These are phyloP conservation scores for Lachnellula hyalina DNA, from an alignment of 2,329 filamentous ascomycete genomes.

Conservation along the genomic window DNA sequence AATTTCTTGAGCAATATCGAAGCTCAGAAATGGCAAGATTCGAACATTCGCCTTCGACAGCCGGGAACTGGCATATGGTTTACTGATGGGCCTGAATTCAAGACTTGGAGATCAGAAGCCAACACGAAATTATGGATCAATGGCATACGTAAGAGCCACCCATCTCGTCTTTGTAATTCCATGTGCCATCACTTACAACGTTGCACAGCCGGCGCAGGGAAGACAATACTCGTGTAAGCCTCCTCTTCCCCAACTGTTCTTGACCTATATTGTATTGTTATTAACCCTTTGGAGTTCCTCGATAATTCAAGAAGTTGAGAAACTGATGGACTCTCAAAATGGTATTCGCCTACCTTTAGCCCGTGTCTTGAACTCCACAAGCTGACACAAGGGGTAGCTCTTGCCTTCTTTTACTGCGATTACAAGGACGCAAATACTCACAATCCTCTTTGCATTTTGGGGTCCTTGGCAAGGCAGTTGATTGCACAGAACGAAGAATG, in stretches of 20 bases:
- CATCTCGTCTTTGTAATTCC: neutral
- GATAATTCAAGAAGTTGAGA: conserved; percentile 5
- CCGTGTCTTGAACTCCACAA: neutral
- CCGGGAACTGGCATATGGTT: conserved; percentile 20
- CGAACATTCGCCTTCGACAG: conserved; percentile 11
- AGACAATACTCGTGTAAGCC: conserved; percentile 15
- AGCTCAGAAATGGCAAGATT: conserved; percentile 7
- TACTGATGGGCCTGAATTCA: conserved; percentile 14
- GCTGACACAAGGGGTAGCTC: neutral
- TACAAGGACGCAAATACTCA: conserved; percentile 25
- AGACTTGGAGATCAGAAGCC: conserved; percentile 4
- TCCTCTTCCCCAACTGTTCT: neutral
- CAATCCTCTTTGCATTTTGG: conserved; percentile 19
- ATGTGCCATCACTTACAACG: too few relatives aligned
- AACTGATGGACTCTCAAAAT: neutral
- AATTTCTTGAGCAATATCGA: conserved; percentile 6
- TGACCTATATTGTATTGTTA: neutral
- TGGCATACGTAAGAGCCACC: conserved; percentile 15
- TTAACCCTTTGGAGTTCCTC: neutral
- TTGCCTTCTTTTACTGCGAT: conserved; percentile 30
- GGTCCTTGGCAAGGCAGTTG: conserved; percentile 25
- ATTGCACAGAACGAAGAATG: conserved; percentile 21
- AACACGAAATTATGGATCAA: conserved; percentile 16
- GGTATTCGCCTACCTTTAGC: neutral
- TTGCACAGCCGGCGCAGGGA: conserved; percentile 16